Base-by-base conservation (phyloP, 208 protist species). In the Wallacemonas sp. region DNA sequence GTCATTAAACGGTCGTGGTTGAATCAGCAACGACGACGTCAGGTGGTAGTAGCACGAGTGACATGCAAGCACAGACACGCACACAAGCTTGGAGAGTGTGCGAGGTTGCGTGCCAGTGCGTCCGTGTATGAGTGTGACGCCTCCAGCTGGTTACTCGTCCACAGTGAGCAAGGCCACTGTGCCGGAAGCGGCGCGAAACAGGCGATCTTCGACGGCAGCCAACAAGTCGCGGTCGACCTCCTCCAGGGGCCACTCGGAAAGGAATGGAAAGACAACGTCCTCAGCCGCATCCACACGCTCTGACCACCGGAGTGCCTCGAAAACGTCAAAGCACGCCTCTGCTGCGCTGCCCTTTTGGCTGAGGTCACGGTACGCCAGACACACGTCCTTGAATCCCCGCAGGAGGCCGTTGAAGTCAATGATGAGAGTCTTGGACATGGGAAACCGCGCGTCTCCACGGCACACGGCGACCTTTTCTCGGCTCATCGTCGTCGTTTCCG, bases 131-230 rank as follows among this genome's bases (percentile, higher is more conserved):
- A n/a, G n/a, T n/a, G n/a, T n/a, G n/a, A n/a, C n/a, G n/a, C n/a
- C n/a, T n/a, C n/a, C n/a, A n/a, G n/a, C n/a, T n/a, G n/a, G 14
- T 41, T 48, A 6, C 11, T 19, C 43, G 46, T 16, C 2, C 4
- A 23, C 38, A 9, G 36, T 57, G 21, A 73, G 46, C 9, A 73
- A 41, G 5, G 85, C 90, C 2, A 87, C 77, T 52, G 76, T 71
- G 47, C 93, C 93, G 9, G 93, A 97, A 11, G 93, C 93, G 2
- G 93, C 90, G 33, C 93, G 88, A 61, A 96, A 96, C 1, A 97
- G 71, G 21, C 93, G 78, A 70, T 97, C 93, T 47, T 96, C 88
- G 6, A 97, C 85, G 9, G 93, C 90, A 2, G 47, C 83, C 29
- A 95, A 49, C 26, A 96, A 69, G 23, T 95, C 89, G 3, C 39